phyloP scores from a whole-genome alignment of 495 filamentous ascomycete species.

The Parathielavia hyrcaniae region DNA sequence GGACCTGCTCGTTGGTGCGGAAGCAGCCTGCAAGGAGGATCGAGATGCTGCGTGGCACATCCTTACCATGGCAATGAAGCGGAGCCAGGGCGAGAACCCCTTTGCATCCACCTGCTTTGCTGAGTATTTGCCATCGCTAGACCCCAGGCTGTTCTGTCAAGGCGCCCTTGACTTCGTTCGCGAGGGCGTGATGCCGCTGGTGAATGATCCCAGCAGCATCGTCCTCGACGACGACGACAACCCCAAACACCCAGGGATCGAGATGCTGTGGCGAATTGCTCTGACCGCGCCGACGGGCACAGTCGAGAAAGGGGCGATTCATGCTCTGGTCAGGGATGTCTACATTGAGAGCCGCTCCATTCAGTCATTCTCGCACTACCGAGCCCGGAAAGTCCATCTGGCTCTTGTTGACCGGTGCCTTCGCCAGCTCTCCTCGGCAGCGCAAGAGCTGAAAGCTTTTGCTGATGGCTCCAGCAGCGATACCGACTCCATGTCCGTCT shows the following conservation, averaged over 20 bases:
- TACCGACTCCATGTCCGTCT: conserved; percentile 47
- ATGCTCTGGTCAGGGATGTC: conserved; percentile 59
- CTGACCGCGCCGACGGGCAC: conserved; percentile 61
- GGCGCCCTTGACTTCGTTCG: conserved; percentile 63
- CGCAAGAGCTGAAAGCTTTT: conserved; percentile 50
- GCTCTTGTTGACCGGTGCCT: conserved; percentile 72
- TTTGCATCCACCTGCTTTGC: conserved; percentile 63
- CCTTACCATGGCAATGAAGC: conserved; percentile 48
- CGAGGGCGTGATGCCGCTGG: conserved; percentile 36
- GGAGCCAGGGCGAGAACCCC: conserved; percentile 44
- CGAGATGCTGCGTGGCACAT: conserved; percentile 61
- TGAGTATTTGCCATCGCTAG: conserved; percentile 58
- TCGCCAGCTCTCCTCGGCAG: conserved; percentile 64
- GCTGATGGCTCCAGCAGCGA: conserved; percentile 40
- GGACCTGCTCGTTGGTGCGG: conserved; percentile 58
- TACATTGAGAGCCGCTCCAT: conserved; percentile 56
- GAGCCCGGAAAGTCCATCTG: conserved; percentile 60
- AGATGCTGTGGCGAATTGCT: conserved; percentile 79
- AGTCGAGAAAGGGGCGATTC: conserved; percentile 62
- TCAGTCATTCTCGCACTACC: conserved; percentile 38
- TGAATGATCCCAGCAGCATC: conserved; percentile 36
- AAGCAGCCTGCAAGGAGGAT: conserved; percentile 49
- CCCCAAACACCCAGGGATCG: conserved; percentile 51
- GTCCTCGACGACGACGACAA: conserved; percentile 41
- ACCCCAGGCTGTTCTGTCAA: conserved; percentile 57